Percentiles rank a stretch among this genome's conserved stretches.
Evolutionary conservation across 2,329 filamentous ascomycete genomes (phyloP).

Genomic region (Hypoxylon sp.): DNA sequence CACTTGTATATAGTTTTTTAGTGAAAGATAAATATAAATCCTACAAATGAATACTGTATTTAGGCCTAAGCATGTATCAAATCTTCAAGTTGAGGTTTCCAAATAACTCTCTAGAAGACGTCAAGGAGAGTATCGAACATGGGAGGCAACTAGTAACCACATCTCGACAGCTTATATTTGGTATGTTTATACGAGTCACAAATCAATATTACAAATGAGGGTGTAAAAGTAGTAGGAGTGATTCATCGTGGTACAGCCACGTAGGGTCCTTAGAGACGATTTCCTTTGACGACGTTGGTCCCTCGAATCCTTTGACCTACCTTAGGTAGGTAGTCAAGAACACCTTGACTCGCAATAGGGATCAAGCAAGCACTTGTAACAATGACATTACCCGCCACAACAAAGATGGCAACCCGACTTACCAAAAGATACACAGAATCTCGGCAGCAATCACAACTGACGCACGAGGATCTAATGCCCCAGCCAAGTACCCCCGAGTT

Average conservation of each 20-base stretch:
- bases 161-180: background rate
- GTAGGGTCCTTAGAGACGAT: background rate
- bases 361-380: background rate
- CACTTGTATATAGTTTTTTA: background rate
- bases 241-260: background rate
- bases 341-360: background rate
- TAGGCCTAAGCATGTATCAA: background rate
- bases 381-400: background rate
- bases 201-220: background rate
- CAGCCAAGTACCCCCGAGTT: background rate
- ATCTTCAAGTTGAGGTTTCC: too few species aligned
- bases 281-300: background rate
- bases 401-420: background rate
- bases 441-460: slow-evolving; percentile 3
- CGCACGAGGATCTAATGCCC: background rate
- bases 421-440: background rate
- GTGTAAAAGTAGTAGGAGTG: background rate
- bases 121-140: background rate
- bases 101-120: background rate
- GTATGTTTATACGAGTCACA: background rate
- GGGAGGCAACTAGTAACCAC: background rate
- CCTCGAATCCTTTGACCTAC: slow-evolving; percentile 1
- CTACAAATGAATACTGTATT: background rate
- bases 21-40: background rate
- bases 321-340: background rate